Evolutionary conservation across 2,329 filamentous ascomycete genomes (phyloP), one percentile per base, ranked within the genome.

Genomic region (Stagonosporopsis vannaccii): DNA sequence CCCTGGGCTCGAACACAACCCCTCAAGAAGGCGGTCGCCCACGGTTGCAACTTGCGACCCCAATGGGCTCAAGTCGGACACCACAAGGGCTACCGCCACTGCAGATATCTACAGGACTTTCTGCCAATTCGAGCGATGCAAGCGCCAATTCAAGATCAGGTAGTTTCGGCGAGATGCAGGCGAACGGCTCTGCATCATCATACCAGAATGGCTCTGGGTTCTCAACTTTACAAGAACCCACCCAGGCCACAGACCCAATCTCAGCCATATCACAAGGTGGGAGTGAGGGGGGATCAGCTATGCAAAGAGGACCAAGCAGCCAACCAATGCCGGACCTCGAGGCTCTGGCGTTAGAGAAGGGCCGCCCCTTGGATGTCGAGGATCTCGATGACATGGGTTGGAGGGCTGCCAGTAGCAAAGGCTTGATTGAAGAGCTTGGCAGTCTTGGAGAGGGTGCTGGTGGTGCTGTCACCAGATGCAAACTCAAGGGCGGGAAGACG

Each of bases 371-470:
- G 35, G 95, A 99, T 75, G 94, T 97, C 4, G 94, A 97, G 68
- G 94, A 98, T 65, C 79, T 99, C 44, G 94, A 98, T 72, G 93
- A 97, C 69, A 91, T 96, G 61, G 92, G 92, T 19, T 99, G 95
- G 95, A 87, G 90, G 72, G 93, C 96, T 47, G 95, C 94, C 11
- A 96, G 92, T 72, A 85, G 90, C 75, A 91, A 96, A 73, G 90
- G 91, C 64, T 86, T 92, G 68, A 96, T 99, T 60, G 82, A 90
- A 45, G 92, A 99, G 77, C 79, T 97, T 25, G 95, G 94, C 25
- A 92, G 90, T 70, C 79, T 99, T 37, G 95, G 95, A 54, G 95
- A 99, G 76, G 95, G 95, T 67, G 95, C 95, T 43, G 95, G 95
- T 62, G 95, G 95, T 72, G 95, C 95, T 6, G 95, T 99, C 46